Evolutionary conservation across 768 basidiomycete genomes (phyloP).

Genomic region (Collybiopsis luxurians): DNA sequence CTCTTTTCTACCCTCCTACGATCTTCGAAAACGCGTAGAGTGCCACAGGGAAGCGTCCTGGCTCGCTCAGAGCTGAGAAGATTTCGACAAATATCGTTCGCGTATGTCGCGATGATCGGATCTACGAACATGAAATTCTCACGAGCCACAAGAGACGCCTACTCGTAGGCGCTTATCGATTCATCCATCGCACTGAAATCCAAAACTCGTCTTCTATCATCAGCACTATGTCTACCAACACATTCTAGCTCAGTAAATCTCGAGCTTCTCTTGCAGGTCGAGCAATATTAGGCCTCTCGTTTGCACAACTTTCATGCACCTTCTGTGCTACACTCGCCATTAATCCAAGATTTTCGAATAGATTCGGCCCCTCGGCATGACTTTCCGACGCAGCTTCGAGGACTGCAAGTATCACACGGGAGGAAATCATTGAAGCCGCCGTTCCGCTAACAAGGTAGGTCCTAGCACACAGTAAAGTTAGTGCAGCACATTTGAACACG

Average conservation of each 20-base stretch:
- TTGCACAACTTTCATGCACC: conserved; percentile 62
- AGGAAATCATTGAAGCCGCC: conserved; percentile 59
- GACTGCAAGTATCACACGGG: conserved; percentile 57
- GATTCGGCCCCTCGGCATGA: conserved; percentile 34
- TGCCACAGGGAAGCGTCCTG: too few species aligned
- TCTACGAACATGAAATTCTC: too few species aligned
- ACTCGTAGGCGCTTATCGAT: too few species aligned
- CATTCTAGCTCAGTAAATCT: conserved; percentile 46
- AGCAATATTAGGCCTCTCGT: conserved; percentile 68
- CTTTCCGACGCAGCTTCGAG: conserved; percentile 48
- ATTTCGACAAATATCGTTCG: too few species aligned
- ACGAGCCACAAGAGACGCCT: too few species aligned
- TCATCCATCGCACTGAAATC: not conserved
- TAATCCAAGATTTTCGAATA: conserved; percentile 66
- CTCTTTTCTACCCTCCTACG: too few species aligned
- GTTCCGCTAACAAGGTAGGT: conserved; percentile 66
- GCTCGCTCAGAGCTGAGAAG: too few species aligned
- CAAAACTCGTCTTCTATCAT: not conserved
- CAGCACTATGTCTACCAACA: not conserved
- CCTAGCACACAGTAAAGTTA: conserved; percentile 31
- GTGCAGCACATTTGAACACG: not conserved
- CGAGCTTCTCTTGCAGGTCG: conserved; percentile 82
- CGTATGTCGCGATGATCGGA: too few species aligned
- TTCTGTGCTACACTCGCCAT: conserved; percentile 70
- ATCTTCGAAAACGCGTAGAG: too few species aligned